These are phyloP conservation scores for Baudoinia panamericana DNA, from an alignment of 495 filamentous ascomycete species.

Conservation along the genomic window DNA sequence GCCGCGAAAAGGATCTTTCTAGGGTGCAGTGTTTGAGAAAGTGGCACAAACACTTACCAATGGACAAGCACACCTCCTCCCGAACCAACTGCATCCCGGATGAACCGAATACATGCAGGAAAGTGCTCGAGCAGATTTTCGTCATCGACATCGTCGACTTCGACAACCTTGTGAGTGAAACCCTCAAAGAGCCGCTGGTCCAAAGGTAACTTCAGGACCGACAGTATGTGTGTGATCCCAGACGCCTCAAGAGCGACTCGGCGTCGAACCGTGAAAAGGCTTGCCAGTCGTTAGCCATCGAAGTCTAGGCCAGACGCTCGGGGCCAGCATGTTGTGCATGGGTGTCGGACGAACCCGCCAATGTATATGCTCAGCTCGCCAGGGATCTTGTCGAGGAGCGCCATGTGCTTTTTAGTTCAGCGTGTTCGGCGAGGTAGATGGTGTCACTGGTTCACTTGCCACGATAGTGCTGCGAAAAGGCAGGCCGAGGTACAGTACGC, in stretches of 20 bases:
- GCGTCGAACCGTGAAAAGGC: conserved; percentile 62
- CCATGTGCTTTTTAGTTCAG: conserved; percentile 19
- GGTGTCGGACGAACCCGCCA: conserved; percentile 55
- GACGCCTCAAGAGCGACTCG: conserved; percentile 50
- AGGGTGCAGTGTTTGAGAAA: too few species aligned
- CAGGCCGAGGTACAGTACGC: too few species aligned
- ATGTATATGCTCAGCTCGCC: conserved; percentile 68
- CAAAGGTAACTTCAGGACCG: conserved; percentile 52
- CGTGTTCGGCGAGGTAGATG: not conserved
- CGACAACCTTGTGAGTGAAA: conserved; percentile 61
- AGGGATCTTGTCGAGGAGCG: conserved; percentile 39
- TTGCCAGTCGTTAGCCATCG: conserved; percentile 27
- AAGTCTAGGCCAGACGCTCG: conserved; percentile 1
- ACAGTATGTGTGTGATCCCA: conserved; percentile 85
- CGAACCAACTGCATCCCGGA: conserved; percentile 56
- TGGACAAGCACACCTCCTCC: conserved; percentile 60
- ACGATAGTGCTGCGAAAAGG: too few species aligned
- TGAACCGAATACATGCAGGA: conserved; percentile 62
- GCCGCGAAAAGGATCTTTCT: too few species aligned
- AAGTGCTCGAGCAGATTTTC: conserved; percentile 76
- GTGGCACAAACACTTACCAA: conserved; percentile 52
- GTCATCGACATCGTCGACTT: conserved; percentile 78
- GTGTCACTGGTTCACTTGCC: too few species aligned
- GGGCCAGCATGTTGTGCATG: not conserved
- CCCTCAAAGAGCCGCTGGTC: conserved; percentile 40